Conservation (phyloP, 73 alveolate species). For the Stentor coeruleus region DNA sequence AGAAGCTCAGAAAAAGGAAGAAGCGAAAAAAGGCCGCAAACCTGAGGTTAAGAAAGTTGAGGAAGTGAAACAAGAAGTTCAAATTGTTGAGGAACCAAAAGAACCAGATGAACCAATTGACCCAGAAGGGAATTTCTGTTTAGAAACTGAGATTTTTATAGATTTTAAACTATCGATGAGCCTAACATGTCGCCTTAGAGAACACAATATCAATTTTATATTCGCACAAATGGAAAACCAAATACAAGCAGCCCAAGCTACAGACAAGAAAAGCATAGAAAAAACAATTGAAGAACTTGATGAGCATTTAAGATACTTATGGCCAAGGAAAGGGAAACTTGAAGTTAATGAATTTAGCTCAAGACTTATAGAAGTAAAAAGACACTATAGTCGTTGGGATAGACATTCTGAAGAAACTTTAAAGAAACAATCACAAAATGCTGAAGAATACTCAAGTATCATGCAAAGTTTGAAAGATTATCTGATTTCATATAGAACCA, state of each 20-base stretch:
- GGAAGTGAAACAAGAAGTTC: slow-evolving; percentile 55
- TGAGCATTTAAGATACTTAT: slow-evolving; percentile 77
- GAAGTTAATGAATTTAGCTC: slow-evolving; percentile 90
- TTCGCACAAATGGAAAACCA: slow-evolving; percentile 38
- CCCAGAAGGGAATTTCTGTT: slow-evolving; percentile 52
- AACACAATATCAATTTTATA: slow-evolving; percentile 59
- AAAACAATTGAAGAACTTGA: slow-evolving; percentile 79
- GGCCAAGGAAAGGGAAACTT: slow-evolving; percentile 95
- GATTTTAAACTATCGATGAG: slow-evolving; percentile 44
- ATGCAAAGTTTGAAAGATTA: slow-evolving; percentile 59
- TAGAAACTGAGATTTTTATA: slow-evolving; percentile 64
- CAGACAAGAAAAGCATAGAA: slow-evolving; percentile 70
- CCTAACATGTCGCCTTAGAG: slow-evolving; percentile 41
- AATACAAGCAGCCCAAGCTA: slow-evolving; percentile 48
- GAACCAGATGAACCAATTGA: slow-evolving; percentile 48
- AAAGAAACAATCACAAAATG: slow-evolving; percentile 57
- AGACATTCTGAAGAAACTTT: slow-evolving; percentile 65
- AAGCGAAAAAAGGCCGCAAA: slow-evolving; percentile 54
- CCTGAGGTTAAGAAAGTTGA: slow-evolving; percentile 51
- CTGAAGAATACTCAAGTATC: slow-evolving; percentile 60
- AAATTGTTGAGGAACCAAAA: slow-evolving; percentile 31
- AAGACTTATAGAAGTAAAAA: slow-evolving; percentile 70
- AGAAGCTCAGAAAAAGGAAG: slow-evolving; percentile 58
- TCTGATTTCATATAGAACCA: slow-evolving; percentile 49
- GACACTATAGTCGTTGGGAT: slow-evolving; percentile 81